Evolutionary conservation across 1,284 basidiomycete species (phyloP), one percentile per base, ranked within the genome.

Genomic region (Cutaneotrichosporon sp.): DNA sequence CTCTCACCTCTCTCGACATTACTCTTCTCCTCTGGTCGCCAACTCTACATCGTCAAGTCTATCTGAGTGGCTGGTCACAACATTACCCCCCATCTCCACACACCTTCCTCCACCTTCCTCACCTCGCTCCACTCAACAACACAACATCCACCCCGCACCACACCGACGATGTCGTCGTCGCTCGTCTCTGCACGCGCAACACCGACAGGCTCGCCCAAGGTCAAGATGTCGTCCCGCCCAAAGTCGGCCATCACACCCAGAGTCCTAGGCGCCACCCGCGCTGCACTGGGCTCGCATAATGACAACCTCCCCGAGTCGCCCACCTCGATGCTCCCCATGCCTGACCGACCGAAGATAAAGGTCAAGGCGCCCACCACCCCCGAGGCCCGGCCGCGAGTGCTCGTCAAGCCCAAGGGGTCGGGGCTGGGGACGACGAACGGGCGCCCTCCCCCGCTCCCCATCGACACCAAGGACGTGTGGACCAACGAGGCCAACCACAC

Each of bases 351-450:
- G 4, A 74, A 72, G 54, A 59, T 79, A 43, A 77, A 77, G 54
- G 71, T 79, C 58, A 74, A 76, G 63, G 65, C 65, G 9, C 62
- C 69, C 2, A 77, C 71, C 18, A 79, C 76, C 1, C 75, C 76
- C 18, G 78, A 79, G 65, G 75, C 78, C 3, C 67, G 70, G 38
- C 63, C 69, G 1, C 65, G 76, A 38, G 55, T 75, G 13, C 51
- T 75, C 42, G 56, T 70, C 58, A 72, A 68, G 55, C 68, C 67
- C 29, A 42, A 59, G 13, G 33, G 58, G 25, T n/a, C 47, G 25
- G 47, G 24, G 18, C n/a, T 42, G 16, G 25, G 16, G 34, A 34
- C 38, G 34, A 16, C 59, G 24, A 43, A 31, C 51, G 31, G 31
- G 33, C 46, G 52, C 43, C 52, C 33, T 22, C 33, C 33, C n/a